Evolutionary conservation across 345 rosid species (phyloP).

Genomic region (Salix koriyanagi): DNA sequence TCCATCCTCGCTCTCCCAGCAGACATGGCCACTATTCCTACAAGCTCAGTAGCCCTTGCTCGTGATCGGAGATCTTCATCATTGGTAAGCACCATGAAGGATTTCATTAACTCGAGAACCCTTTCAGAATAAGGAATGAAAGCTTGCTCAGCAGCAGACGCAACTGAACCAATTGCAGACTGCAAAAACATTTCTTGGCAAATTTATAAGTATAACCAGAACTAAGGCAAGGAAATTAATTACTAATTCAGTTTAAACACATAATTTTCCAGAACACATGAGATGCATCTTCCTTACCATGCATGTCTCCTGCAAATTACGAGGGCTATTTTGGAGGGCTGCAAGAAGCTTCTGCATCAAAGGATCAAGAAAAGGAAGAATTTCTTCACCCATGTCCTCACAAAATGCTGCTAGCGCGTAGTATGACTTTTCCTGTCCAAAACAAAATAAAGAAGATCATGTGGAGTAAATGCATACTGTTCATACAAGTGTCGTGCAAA

Average conservation of each 20-base stretch:
- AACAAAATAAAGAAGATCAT: conserved; percentile 6
- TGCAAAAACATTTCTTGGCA: conserved; percentile 35
- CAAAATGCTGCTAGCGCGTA: conserved; percentile 98
- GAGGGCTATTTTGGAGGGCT: conserved; percentile 76
- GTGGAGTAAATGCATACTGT: not conserved
- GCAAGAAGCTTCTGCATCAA: conserved; percentile 83
- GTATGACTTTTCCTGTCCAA: conserved; percentile 83
- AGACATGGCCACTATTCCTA: conserved; percentile 98
- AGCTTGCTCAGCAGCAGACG: conserved; percentile 97
- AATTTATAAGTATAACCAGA: not conserved
- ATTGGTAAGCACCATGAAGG: conserved; percentile 83
- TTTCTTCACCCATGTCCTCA: conserved; percentile 97
- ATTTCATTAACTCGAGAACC: conserved; percentile 83
- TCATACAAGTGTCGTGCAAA: conserved; percentile 1
- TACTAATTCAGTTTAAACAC: not conserved
- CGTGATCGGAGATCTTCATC: conserved; percentile 93
- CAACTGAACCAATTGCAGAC: conserved; percentile 98
- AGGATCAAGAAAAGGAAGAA: conserved; percentile 83
- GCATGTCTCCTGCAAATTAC: conserved; percentile 96
- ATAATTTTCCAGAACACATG: not conserved
- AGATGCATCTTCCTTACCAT: conserved; percentile 54
- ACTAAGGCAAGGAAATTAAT: not conserved
- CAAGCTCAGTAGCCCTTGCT: conserved; percentile 98
- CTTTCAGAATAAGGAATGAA: conserved; percentile 93
- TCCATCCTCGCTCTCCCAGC: conserved; percentile 84